Evolutionary conservation across 208 protist species (phyloP), one percentile per base, ranked within the genome.

Genomic region (Acanthamoeba castellanii): DNA sequence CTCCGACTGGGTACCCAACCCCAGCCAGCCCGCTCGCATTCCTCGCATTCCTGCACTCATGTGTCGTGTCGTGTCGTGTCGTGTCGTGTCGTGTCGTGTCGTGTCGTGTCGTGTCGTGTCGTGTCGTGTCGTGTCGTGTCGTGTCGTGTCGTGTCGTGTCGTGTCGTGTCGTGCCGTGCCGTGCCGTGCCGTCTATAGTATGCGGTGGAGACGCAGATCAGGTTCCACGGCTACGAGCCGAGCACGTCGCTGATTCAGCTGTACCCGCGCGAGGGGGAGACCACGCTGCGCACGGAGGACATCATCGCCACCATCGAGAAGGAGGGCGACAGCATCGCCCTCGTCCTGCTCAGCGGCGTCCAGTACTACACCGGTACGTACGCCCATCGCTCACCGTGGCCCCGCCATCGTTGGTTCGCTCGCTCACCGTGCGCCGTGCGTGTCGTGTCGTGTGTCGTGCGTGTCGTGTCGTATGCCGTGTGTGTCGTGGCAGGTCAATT

Each of bases 281-380:
- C 94, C 74, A 96, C 94, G 70, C 94, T 99, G 27, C 95, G 96
- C 42, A 98, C 95, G 16, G 97, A 99, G 72, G 96, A 98, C 70
- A 98, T 99, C 87, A 78, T 99, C 7, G 94, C 95, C 14, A 93
- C 94, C 9, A 98, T 99, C 85, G 97, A 98, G 27, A 96, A 98
- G 94, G 84, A 98, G 84, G 98, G 98, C 52, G 98, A 99, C 55
- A 95, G 97, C n/a, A 97, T 99, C 68, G 97, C 98, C 13, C 47
- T 99, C 2, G 93, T 99, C 14, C 37, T 99, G 22, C 42, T 99
- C 16, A 72, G 96, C 27, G 99, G 97, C 13, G 97, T 99, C n/a
- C 99, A 99, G 82, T 99, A 98, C 97, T 96, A 99, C 84, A 99
- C 98, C 22, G 99, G 99, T 85, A n/a, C 47, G 45, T 57, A n/a